Evolutionary conservation across 257 asterid species (phyloP), one percentile per base, ranked within the genome.

Genomic region (Hygrophila difformis): DNA sequence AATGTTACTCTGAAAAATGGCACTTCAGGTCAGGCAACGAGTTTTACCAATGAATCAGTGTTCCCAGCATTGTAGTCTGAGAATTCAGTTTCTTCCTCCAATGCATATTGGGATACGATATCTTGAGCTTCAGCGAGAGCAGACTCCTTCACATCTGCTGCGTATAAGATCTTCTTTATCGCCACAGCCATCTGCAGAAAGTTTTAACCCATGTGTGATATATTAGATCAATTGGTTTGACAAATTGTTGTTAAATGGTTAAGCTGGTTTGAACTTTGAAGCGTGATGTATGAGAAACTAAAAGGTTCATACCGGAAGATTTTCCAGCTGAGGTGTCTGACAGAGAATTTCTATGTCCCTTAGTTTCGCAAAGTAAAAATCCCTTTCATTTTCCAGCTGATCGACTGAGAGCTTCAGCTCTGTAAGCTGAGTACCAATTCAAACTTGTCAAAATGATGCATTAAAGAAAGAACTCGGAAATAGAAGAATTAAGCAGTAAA

Each of bases 271-370:
- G n/a, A n/a, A n/a, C n/a, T n/a, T n/a, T n/a, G n/a, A n/a, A n/a
- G n/a, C n/a, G n/a, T n/a, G n/a, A n/a, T n/a, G n/a, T 39, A 39
- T 41, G 12, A 21, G 12, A 15, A 5, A 18, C 2, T 1, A 15
- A 16, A 15, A 24, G 39, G 33, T 44, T 26, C 73, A 56, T 70
- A 79, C 91, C 22, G 78, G 68, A 59, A 56, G 61, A 39, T 66
- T 56, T 58, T 76, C 86, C 51, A 73, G 28, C 23, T 68, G 60
- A 12, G 86, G 66, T 12, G 61, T 44, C 70, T 76, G 86, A 44
- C 91, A 79, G 35, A 79, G 75, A 42, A 79, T 68, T 68, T 79
- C 91, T 24, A 79, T 59, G 56, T 79, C 91, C 35, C 91, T 65
- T 28, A 79, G 53, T 66, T 76, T 79, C 18, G 74, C 75, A 47